A percentile compares a stretch with the other conserved stretches of the same genome.
Conservation (phyloP, 148 eudicot species). For the Nepenthes mirabilis region DNA sequence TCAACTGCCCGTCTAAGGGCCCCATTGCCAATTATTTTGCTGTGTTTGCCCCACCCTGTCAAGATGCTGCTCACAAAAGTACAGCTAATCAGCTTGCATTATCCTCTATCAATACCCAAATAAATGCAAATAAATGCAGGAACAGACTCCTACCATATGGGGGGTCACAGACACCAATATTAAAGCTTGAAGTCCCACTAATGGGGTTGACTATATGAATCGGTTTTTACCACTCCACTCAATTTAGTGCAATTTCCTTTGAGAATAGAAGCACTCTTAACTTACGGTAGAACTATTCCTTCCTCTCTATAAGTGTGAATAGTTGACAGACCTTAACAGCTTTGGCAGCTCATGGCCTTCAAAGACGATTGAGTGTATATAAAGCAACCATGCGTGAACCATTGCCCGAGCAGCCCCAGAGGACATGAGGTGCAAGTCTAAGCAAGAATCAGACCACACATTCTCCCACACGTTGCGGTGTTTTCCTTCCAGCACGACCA, state of each 20-base stretch:
- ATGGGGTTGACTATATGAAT: too few species aligned
- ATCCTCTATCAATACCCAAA: constrained; percentile 2
- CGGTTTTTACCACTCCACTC: too few species aligned
- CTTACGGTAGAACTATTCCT: too few species aligned
- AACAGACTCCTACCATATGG: too few species aligned
- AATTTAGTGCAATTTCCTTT: too few species aligned
- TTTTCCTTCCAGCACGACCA: constrained; percentile 87
- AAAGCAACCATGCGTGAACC: constrained; percentile 93
- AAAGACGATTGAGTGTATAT: constrained; percentile 52
- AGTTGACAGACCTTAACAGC: constrained; percentile 31
- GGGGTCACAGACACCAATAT: too few species aligned
- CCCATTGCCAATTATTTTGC: constrained; percentile 88
- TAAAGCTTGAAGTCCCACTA: too few species aligned
- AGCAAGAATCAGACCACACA: constrained; percentile 73
- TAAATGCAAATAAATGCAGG: neutral
- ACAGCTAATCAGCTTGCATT: neutral
- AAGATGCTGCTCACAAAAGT: constrained; percentile 46
- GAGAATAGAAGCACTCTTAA: too few species aligned
- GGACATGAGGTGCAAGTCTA: constrained; percentile 94
- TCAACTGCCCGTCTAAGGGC: constrained; percentile 71
- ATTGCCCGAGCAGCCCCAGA: constrained; percentile 96
- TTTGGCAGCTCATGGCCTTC: constrained; percentile 74
- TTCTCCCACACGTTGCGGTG: constrained; percentile 85
- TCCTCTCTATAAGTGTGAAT: too few species aligned
- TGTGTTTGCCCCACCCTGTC: constrained; percentile 99